Percentiles rank a stretch among this genome's conserved stretches.
Conservation (phyloP, 2,329 filamentous ascomycete genomes). For the Scedosporium aurantiacum region DNA sequence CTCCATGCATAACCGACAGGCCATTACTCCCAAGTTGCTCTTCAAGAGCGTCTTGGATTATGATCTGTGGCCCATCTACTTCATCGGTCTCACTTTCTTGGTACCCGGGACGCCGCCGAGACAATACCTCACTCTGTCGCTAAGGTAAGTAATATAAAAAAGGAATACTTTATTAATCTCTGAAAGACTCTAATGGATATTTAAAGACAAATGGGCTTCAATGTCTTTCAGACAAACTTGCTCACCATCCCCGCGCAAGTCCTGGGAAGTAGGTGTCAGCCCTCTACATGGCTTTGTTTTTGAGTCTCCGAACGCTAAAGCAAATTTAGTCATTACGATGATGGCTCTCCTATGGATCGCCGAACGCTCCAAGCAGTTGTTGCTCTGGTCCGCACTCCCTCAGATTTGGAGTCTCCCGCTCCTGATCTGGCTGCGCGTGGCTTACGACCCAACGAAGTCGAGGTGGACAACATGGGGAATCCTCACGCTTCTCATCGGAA, state of each 20-base stretch:
- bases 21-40: conserved; percentile 36
- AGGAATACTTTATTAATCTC: too few relatives aligned
- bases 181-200: too few relatives aligned
- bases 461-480: conserved; percentile 24
- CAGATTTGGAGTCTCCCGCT: conserved; percentile 45
- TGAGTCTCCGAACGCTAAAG: not conserved
- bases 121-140: conserved; percentile 41
- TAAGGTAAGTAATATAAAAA: conserved; percentile 16
- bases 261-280: conserved; percentile 11
- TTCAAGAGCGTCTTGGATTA: conserved; percentile 44
- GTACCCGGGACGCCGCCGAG: conserved; percentile 22
- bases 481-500: conserved; percentile 22
- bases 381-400: conserved; percentile 30
- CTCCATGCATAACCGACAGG: conserved; percentile 49
- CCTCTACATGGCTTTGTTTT: not conserved
- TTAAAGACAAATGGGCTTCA: conserved; percentile 31
- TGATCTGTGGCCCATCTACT: conserved; percentile 33
- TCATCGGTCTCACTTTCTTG: conserved; percentile 1
- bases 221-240: conserved; percentile 32
- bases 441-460: conserved; percentile 15
- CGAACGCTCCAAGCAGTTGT: conserved; percentile 29
- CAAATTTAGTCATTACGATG: conserved; percentile 22
- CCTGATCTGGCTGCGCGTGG: conserved; percentile 31
- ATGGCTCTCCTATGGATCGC: conserved; percentile 34
- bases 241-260: conserved; percentile 37